Evolutionary conservation across 164 flowering plant genomes (phyloP).

Genomic region (Nelumbo lutea): DNA sequence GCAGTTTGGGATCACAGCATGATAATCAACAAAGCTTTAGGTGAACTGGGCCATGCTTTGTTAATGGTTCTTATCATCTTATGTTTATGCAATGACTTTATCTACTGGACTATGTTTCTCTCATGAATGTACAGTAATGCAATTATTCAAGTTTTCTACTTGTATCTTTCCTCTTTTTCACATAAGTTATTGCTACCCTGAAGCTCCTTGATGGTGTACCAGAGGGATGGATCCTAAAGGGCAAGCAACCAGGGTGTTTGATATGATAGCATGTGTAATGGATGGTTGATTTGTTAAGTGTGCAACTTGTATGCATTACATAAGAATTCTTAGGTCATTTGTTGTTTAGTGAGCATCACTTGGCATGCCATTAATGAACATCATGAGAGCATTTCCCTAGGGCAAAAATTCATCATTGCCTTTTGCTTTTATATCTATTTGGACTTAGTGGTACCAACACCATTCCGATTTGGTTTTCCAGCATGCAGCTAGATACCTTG

Average conservation of each 20-base stretch:
- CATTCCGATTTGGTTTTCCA: constrained; percentile 30
- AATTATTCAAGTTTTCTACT: background rate
- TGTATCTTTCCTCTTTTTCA: background rate
- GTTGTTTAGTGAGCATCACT: too few species aligned
- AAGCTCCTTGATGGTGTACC: too few species aligned
- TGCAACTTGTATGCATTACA: too few species aligned
- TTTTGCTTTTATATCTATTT: background rate
- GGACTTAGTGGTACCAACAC: background rate
- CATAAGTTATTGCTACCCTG: background rate
- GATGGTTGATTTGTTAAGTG: too few species aligned
- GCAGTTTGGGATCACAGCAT: background rate
- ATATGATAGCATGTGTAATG: too few species aligned
- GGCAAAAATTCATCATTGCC: background rate
- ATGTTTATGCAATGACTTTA: background rate
- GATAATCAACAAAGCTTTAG: background rate
- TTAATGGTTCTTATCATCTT: background rate
- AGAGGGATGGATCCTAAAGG: too few species aligned
- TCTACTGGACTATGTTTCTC: too few species aligned
- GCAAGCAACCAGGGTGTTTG: too few species aligned
- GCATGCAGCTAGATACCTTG: constrained; percentile 99
- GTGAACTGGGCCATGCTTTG: background rate
- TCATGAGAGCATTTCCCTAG: too few species aligned
- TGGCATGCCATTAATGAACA: too few species aligned
- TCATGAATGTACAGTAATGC: too few species aligned
- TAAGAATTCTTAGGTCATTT: too few species aligned